A percentile compares a stretch with the other conserved stretches of the same genome.
These are phyloP conservation scores for Plasmodium sp. DNA, from an alignment of 169 alveolate genomes.

Conservation along the genomic window DNA sequence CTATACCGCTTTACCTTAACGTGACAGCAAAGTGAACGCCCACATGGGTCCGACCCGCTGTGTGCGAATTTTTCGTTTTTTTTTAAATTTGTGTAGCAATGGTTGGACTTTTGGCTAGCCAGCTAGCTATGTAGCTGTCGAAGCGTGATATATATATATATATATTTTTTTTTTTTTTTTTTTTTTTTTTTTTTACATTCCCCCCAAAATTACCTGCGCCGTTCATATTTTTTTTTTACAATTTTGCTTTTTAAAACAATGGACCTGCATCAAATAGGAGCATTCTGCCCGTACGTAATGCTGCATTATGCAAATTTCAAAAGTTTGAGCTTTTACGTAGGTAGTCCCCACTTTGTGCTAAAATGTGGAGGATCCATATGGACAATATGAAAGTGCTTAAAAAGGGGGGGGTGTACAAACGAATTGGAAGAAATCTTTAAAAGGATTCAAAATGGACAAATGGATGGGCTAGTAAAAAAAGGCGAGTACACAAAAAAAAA, in stretches of 20 bases:
- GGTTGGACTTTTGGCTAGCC: background rate
- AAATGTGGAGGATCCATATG: background rate
- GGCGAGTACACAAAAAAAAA: background rate
- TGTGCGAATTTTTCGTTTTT: background rate
- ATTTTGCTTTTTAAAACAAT: background rate
- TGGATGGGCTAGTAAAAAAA: background rate
- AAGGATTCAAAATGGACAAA: background rate
- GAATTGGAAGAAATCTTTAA: background rate
- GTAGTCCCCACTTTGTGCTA: background rate
- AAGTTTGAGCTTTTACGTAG: background rate
- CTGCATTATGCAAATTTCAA: background rate
- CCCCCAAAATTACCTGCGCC: background rate
- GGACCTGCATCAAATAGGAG: background rate
- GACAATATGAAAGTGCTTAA: background rate
- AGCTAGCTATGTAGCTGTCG: background rate
- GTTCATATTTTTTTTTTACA: background rate
- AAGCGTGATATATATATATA: background rate
- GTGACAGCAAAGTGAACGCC: background rate
- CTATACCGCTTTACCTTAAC: slow-evolving; percentile 51
- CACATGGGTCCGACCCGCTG: background rate
- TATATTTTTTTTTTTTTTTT: background rate
- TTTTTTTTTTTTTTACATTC: background rate
- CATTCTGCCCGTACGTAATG: background rate
- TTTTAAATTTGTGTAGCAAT: background rate
- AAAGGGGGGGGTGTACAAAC: background rate